These are phyloP conservation scores for Zygnema cylindricum DNA, from an alignment of 139 green algal genomes.

Conservation along the genomic window DNA sequence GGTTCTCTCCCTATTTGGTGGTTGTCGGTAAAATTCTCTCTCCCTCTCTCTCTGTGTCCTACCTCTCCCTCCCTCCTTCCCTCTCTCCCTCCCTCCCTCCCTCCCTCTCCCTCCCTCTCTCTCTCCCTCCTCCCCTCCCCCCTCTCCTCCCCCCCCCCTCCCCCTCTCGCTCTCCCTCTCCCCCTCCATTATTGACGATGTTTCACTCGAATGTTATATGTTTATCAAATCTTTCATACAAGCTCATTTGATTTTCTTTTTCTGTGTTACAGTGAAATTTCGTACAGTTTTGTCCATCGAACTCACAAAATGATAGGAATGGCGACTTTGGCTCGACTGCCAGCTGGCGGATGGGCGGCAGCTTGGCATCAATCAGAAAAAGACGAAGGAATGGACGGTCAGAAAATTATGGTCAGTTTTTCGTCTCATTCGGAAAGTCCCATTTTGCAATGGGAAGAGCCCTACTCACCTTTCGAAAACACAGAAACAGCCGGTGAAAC, in stretches of 20 bases:
- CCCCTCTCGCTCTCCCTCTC: not conserved
- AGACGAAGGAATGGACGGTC: not conserved
- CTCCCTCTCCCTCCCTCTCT: too few species aligned
- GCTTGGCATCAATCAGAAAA: not conserved
- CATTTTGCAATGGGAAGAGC: not conserved
- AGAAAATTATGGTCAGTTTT: not conserved
- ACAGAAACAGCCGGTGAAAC: not conserved
- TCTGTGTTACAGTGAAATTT: not conserved
- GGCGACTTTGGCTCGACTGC: not conserved
- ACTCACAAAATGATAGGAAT: not conserved
- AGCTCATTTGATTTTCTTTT: not conserved
- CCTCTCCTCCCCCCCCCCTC: not conserved
- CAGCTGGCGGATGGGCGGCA: not conserved
- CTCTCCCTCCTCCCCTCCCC: too few species aligned
- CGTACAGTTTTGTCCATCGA: not conserved
- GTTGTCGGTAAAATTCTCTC: too few species aligned
- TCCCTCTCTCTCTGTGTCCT: too few species aligned
- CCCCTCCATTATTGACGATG: not conserved
- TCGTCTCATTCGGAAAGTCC: not conserved
- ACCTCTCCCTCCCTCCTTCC: too few species aligned
- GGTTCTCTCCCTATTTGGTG: too few species aligned
- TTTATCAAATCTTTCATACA: not conserved
- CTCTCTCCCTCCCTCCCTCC: too few species aligned
- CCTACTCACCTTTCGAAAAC: not conserved
- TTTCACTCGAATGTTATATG: not conserved